These are phyloP conservation scores for Pseudogymnoascus sp. DNA, from an alignment of 2,329 filamentous ascomycete genomes.

Conservation along the genomic window DNA sequence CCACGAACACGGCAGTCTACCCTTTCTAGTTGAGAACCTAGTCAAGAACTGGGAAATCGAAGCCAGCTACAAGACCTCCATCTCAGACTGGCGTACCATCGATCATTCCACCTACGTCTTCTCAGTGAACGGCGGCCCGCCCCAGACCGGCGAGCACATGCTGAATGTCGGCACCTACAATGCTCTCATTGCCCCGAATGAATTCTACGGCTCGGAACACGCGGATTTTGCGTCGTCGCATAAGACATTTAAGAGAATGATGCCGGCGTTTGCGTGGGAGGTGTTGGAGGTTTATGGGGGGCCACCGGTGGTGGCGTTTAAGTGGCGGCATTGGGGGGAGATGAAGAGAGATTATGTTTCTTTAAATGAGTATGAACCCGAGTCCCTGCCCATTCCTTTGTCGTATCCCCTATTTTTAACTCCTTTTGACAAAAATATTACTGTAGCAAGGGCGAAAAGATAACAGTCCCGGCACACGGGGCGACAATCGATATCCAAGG, in stretches of 20 bases:
- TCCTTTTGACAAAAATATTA: conserved; percentile 6
- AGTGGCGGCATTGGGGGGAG: conserved; percentile 60
- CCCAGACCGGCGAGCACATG: conserved; percentile 55
- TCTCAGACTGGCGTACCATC: conserved; percentile 59
- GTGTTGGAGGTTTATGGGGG: conserved; percentile 61
- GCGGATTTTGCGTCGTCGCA: conserved; percentile 57
- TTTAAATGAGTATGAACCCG: conserved; percentile 48
- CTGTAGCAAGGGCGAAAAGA: conserved; percentile 52
- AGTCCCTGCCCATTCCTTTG: background rate
- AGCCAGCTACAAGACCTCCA: conserved; percentile 56
- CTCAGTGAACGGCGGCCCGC: conserved; percentile 52
- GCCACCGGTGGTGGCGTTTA: conserved; percentile 53
- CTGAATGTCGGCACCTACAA: conserved; percentile 62
- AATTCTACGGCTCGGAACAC: conserved; percentile 55
- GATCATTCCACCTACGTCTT: conserved; percentile 53
- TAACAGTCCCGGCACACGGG: conserved; percentile 53
- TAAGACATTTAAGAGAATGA: conserved; percentile 66
- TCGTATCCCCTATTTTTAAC: background rate
- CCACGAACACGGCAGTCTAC: conserved; percentile 49
- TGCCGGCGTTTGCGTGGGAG: conserved; percentile 66
- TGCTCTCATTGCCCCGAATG: conserved; percentile 54
- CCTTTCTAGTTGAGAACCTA: conserved; percentile 57
- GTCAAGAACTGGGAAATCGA: conserved; percentile 70
- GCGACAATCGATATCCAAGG: conserved; percentile 56
- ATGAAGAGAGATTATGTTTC: conserved; percentile 62